These are phyloP conservation scores for Lasiosphaeria hispida DNA, from an alignment of 495 filamentous ascomycete genomes.

Conservation along the genomic window DNA sequence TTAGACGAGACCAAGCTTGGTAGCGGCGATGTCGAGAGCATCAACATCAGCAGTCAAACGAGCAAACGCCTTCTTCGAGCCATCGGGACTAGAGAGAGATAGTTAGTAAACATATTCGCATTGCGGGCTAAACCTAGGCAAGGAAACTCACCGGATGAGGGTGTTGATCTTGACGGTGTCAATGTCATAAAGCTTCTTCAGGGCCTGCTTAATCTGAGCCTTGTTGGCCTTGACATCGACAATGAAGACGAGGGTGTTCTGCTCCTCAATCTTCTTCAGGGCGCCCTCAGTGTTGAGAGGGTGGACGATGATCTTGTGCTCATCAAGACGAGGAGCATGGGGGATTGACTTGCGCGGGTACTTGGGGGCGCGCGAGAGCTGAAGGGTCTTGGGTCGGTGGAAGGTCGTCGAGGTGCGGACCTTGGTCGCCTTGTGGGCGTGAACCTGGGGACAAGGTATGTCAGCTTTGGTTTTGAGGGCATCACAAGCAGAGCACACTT, in stretches of 20 bases:
- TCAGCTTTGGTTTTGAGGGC: slow-evolving; percentile 4
- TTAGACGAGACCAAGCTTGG: slow-evolving; percentile 98
- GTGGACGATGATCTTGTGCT: slow-evolving; percentile 84
- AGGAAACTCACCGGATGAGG: slow-evolving; percentile 74
- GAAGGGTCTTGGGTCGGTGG: slow-evolving; percentile 94
- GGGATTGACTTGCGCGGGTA: slow-evolving; percentile 95
- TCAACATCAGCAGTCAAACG: slow-evolving; percentile 94
- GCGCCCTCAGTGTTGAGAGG: slow-evolving; percentile 94
- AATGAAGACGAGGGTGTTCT: slow-evolving; percentile 99
- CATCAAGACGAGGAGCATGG: slow-evolving; percentile 85
- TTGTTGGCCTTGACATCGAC: slow-evolving; percentile 99
- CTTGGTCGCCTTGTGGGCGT: slow-evolving; percentile 88
- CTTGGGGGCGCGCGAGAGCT: slow-evolving; percentile 86
- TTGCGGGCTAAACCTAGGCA: not conserved
- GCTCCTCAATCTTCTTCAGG: slow-evolving; percentile 99
- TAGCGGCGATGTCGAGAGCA: slow-evolving; percentile 97
- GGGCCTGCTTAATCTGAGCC: slow-evolving; percentile 95
- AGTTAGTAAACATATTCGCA: slow-evolving; percentile 13
- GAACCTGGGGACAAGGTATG: slow-evolving; percentile 43
- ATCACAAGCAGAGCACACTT: slow-evolving; percentile 39
- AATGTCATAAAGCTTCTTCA: slow-evolving; percentile 99
- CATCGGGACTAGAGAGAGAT: slow-evolving; percentile 68
- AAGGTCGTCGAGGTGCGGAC: slow-evolving; percentile 90
- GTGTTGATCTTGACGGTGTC: slow-evolving; percentile 98
- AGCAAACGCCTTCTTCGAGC: slow-evolving; percentile 97